phyloP scores from a whole-genome alignment of 2,329 filamentous ascomycete genomes.

The Fusarium heterosporum region DNA sequence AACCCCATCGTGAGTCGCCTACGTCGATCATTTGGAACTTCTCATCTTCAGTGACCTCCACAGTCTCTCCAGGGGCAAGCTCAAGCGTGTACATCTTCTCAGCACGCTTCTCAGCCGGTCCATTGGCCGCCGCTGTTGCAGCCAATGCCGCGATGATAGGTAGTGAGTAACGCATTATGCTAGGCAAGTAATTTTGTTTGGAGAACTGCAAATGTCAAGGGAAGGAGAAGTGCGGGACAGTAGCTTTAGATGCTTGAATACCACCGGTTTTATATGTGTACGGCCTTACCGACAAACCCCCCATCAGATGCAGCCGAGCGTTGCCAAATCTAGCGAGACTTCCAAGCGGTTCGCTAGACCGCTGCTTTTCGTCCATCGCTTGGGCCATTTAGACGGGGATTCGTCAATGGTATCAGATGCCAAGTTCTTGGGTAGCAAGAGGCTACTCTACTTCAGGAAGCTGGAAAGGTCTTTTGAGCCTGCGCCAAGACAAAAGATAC shows the following conservation, averaged over 20 bases:
- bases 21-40: constrained; percentile 39
- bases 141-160: constrained; percentile 31
- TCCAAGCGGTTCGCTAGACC: not conserved
- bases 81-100: constrained; percentile 32
- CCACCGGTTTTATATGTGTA: not conserved
- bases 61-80: constrained; percentile 17
- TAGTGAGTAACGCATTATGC: constrained; percentile 26
- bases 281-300: not conserved
- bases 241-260: not conserved
- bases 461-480: not conserved
- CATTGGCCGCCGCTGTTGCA: constrained; percentile 15
- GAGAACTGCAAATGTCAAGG: not conserved
- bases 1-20: not conserved
- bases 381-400: not conserved
- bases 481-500: constrained; percentile 6
- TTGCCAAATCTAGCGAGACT: not conserved
- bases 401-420: not conserved
- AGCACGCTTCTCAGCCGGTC: not conserved
- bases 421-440: constrained; percentile 7
- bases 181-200: not conserved
- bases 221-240: not conserved
- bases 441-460: constrained; percentile 29
- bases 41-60: constrained; percentile 31
- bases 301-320: not conserved
- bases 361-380: not conserved